Evolutionary conservation across 1,284 basidiomycete genomes (phyloP), one percentile per base, ranked within the genome.

Genomic region (Lentinus polychrous): DNA sequence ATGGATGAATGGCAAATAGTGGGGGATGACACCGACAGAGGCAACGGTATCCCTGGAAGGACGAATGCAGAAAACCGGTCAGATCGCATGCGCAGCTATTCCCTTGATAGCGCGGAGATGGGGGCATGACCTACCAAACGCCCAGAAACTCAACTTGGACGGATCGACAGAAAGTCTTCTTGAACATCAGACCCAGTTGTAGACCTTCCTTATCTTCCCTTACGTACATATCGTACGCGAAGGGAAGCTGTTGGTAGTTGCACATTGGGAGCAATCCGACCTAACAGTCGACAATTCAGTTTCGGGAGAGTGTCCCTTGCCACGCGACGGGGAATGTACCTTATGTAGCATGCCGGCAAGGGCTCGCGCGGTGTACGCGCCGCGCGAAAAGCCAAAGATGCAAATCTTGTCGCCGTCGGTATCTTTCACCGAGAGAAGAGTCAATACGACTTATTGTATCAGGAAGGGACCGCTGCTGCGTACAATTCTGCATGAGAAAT

Each of bases 301-400:
- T n/a, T 33, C 11, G 5, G 34, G 1, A 40, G 42, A 31, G 14
- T 24, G 33, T 32, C 8, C 46, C 33, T 4, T 38, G 8, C 8
- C 33, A 8, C 8, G 32, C 44, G 20, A n/a, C 20, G 36, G 23
- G 7, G 52, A 43, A 11, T 52, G 52, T 46, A 65, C 63, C 54
- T 71, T 72, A 47, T 65, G 62, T 22, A 74, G 58, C 64, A 73
- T 69, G 1, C 71, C 72, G 18, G 70, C 69, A 27, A 74, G 61
- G n/a, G 69, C 68, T 3, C 72, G 57, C 11, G 72, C 72, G 0
- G 71, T 73, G 52, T 72, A 72, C 32, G 72, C 72, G 8, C 72
- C 72, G 14, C 72, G 62, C 3, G 66, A 68, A 57, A 74, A 74
- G 12, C 66, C 66, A 54, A 68, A 69, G 5, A 69, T 56, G 42